Evolutionary conservation across 2,329 filamentous ascomycete genomes (phyloP).

Genomic region (Verticillium klebahnii): DNA sequence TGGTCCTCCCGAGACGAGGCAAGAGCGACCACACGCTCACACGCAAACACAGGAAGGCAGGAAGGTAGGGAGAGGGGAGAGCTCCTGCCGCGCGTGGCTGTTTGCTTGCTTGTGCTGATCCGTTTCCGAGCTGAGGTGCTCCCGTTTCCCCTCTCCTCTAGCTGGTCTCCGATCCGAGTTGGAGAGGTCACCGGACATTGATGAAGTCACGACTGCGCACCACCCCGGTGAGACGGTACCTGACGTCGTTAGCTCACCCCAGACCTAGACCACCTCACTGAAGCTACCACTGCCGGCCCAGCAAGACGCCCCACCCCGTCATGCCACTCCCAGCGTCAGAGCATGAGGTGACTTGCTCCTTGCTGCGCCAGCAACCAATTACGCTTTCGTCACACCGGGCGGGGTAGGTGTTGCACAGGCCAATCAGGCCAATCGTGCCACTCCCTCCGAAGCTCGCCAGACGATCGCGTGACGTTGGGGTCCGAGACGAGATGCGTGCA

Average conservation of each 20-base stretch:
- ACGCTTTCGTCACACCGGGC: constrained; percentile 38
- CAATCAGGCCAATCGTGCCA: constrained; percentile 6
- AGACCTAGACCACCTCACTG: background rate
- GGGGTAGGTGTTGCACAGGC: constrained; percentile 30
- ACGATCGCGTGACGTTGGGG: constrained; percentile 8
- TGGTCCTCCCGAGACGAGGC: background rate
- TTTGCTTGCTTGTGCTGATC: background rate
- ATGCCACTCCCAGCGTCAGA: constrained; percentile 1
- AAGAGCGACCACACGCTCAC: background rate
- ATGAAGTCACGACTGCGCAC: background rate
- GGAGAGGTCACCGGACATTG: background rate
- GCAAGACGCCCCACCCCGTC: constrained; percentile 1
- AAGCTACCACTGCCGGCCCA: background rate
- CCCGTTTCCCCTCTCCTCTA: background rate
- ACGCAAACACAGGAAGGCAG: background rate
- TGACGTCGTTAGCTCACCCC: background rate
- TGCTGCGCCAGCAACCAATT: background rate
- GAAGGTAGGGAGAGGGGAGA: background rate
- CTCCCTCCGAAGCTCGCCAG: constrained; percentile 1
- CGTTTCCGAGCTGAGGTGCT: background rate
- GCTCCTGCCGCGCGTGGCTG: background rate
- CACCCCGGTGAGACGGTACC: background rate
- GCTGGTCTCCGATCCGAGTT: background rate
- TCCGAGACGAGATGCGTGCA: background rate
- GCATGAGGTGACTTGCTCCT: background rate